Conservation (phyloP, 768 basidiomycete species). For the Boletus subcaerulescens region DNA sequence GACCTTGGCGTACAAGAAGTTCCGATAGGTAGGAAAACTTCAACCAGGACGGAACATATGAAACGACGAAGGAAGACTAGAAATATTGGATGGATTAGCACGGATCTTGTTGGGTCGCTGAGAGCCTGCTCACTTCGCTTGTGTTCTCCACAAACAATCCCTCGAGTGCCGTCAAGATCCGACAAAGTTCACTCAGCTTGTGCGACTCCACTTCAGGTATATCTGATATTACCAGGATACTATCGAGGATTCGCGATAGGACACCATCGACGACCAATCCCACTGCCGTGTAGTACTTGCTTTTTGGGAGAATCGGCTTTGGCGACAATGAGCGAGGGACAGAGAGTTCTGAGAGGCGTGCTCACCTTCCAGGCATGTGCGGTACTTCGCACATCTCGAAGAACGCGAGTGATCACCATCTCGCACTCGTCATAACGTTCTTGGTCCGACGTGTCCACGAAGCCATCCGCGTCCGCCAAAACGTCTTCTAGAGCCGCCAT, state of each 20-base stretch:
- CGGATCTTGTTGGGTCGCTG: not conserved
- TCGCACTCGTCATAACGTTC: conserved; percentile 77
- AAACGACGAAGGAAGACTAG: conserved; percentile 72
- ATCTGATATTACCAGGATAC: conserved; percentile 75
- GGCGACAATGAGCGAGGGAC: not conserved
- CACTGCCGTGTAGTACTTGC: conserved; percentile 67
- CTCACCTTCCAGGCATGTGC: conserved; percentile 73
- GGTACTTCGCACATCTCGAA: conserved; percentile 60
- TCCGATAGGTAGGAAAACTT: conserved; percentile 95
- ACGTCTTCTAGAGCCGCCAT: conserved; percentile 35
- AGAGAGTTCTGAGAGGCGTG: not conserved
- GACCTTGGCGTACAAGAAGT: conserved; percentile 61
- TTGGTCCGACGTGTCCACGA: conserved; percentile 66
- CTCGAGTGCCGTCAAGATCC: conserved; percentile 75
- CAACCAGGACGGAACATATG: conserved; percentile 90
- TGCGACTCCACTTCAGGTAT: conserved; percentile 89
- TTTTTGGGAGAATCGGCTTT: conserved; percentile 67
- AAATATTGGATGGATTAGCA: not conserved
- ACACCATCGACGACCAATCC: conserved; percentile 70
- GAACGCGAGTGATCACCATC: conserved; percentile 55
- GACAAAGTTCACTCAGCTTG: conserved; percentile 76
- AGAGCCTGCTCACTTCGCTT: conserved; percentile 44
- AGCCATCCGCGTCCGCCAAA: conserved; percentile 57
- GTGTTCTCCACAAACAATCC: conserved; percentile 72
- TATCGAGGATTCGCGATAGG: conserved; percentile 62